Percentiles rank a stretch among this genome's conserved stretches.
phyloP scores from a whole-genome alignment of 177 flowering plant genomes.

The Vitis hybrid region DNA sequence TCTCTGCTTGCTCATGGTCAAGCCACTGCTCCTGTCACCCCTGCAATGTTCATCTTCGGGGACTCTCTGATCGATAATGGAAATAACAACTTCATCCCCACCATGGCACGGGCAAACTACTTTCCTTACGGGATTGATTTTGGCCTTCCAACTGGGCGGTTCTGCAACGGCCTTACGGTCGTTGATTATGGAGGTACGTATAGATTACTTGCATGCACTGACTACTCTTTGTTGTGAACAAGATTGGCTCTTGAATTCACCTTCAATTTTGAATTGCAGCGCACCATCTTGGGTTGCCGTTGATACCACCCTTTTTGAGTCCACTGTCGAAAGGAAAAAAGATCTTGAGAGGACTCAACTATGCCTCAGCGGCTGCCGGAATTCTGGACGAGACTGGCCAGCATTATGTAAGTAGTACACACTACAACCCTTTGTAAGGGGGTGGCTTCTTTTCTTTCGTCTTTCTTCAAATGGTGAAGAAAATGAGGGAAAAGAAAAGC shows the following conservation, averaged over 20 bases:
- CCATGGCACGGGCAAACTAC: constrained; percentile 34
- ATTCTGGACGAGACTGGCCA: constrained; percentile 37
- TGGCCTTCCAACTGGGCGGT: constrained; percentile 35
- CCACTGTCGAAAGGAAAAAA: constrained; percentile 24
- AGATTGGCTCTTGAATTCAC: too few relatives aligned
- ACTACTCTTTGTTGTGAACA: too few relatives aligned
- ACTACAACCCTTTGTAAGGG: too few relatives aligned
- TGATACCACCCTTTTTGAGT: constrained; percentile 30
- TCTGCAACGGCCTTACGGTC: constrained; percentile 39
- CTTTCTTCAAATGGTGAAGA: too few relatives aligned
- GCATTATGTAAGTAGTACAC: constrained; percentile 21
- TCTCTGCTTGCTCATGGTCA: background rate
- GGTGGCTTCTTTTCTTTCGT: too few relatives aligned
- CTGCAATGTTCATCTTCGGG: constrained; percentile 44
- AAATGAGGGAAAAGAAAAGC: too few relatives aligned
- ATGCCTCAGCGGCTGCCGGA: constrained; percentile 44
- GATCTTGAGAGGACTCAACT: constrained; percentile 35
- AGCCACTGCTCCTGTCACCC: constrained; percentile 13
- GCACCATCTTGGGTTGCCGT: constrained; percentile 23
- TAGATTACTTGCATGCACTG: too few relatives aligned
- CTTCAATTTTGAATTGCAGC: constrained; percentile 16
- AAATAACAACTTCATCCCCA: constrained; percentile 34
- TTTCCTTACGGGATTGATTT: constrained; percentile 40
- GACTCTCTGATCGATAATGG: constrained; percentile 39
- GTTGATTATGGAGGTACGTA: constrained; percentile 37